Base-by-base conservation (phyloP, 2,329 filamentous ascomycete species). In the Westerdykella ornata region DNA sequence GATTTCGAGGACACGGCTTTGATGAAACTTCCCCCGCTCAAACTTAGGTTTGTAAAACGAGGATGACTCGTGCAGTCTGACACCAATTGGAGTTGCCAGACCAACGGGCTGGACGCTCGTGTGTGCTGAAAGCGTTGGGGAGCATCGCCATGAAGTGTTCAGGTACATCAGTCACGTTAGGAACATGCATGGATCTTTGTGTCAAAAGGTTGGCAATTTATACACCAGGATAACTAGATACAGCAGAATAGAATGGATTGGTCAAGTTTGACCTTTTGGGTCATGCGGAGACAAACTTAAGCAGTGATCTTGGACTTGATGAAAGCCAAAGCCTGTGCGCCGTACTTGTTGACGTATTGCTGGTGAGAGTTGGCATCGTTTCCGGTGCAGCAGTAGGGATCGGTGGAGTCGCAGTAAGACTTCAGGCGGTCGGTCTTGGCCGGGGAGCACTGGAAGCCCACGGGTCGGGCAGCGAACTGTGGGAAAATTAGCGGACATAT, bases 301-400 rank as follows among this genome's bases (percentile, higher is more conserved):
- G 30, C 30, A 33, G 30, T 33, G 30, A 33, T 33, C 30, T 33
- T 33, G 30, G 30, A 33, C 59, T 78, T 72, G 46, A 82, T 75
- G 49, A 84, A 84, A 1, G 68, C 49, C 31, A 83, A 57, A 1
- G 80, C 80, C 52, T 79, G 68, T 5, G 69, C 57, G 1, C 80
- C 80, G 45, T 84, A 84, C 51, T 76, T 76, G 46, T 58, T 65
- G 2, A 75, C 78, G 44, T 84, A 84, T 37, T 77, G 72, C 58
- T 81, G 75, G 60, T 83, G 80, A 5, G 74, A 71, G 52, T 75
- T 73, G 18, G 72, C 69, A 45, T 82, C 71, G 52, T 72, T 80
- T 37, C 80, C 81, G 32, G 74, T 80, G 63, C 78, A 84, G 71
- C 81, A 84, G 66, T 80, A 83, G 0, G 79, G 79, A 48, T 84